Percentiles rank a stretch among this genome's conserved stretches.
These are phyloP conservation scores for Colletotrichum navitas DNA, from an alignment of 2,329 filamentous ascomycete species.

Conservation along the genomic window DNA sequence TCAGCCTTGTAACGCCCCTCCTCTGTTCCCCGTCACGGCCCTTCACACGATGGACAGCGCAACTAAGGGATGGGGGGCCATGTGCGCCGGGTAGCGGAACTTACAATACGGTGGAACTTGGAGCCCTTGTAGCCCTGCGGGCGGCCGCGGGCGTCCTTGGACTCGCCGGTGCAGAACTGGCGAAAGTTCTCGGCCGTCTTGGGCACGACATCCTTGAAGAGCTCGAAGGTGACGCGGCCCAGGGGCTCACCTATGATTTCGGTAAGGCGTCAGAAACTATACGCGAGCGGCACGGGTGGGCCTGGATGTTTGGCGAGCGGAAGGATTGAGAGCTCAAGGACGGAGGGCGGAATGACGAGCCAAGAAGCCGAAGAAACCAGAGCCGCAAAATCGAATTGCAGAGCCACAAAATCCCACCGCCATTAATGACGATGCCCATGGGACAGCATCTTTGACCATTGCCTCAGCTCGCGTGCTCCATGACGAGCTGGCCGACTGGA, in stretches of 20 bases:
- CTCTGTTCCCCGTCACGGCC: not conserved
- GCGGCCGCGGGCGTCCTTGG: slow-evolving; percentile 79
- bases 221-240: slow-evolving; percentile 89
- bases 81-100: slow-evolving; percentile 49
- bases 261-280: slow-evolving; percentile 12
- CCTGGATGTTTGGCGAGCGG: not conserved
- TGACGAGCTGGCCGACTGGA: not conserved
- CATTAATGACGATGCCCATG: not conserved
- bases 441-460: not conserved
- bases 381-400: not conserved
- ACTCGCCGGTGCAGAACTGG: slow-evolving; percentile 95
- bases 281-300: not conserved
- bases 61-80: not conserved
- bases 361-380: not conserved
- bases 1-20: slow-evolving; percentile 12
- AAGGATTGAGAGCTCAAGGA: not conserved
- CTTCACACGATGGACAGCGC: not conserved
- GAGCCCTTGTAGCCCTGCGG: slow-evolving; percentile 94
- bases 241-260: slow-evolving; percentile 78
- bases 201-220: slow-evolving; percentile 87
- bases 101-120: slow-evolving; percentile 93
- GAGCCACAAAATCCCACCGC: not conserved
- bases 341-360: not conserved
- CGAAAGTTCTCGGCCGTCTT: slow-evolving; percentile 97
- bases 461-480: not conserved